A percentile compares a stretch with the other conserved stretches of the same genome.
phyloP scores from a whole-genome alignment of 139 green algal genomes.

The Coelastrella sp. region DNA sequence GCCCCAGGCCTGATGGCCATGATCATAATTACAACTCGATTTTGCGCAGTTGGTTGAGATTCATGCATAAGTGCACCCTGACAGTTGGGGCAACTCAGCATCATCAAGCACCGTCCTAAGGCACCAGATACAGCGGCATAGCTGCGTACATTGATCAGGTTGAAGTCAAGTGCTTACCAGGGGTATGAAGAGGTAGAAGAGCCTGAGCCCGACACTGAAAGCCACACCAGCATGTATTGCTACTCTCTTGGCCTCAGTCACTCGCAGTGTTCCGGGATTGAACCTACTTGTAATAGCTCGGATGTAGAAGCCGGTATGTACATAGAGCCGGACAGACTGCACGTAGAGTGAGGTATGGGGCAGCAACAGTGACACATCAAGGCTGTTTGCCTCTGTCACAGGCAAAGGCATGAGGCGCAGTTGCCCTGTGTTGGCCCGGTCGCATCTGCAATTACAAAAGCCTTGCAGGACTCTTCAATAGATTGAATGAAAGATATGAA shows the following conservation, averaged over 20 bases:
- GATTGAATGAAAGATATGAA: no score
- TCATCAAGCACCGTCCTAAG: background rate
- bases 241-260: slow-evolving; percentile 37
- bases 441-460: no score
- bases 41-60: no score
- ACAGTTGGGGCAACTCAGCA: background rate
- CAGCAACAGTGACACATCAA: background rate
- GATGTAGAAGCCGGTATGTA: slow-evolving; percentile 46
- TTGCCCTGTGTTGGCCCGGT: no score
- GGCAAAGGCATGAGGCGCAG: background rate
- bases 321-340: slow-evolving; percentile 37
- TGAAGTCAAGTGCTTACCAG: slow-evolving; percentile 8
- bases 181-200: slow-evolving; percentile 47
- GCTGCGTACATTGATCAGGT: background rate
- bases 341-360: background rate
- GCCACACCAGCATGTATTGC: slow-evolving; percentile 43
- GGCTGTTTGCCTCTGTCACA: background rate
- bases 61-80: no score
- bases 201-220: slow-evolving; percentile 39
- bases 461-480: no score
- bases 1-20: no score
- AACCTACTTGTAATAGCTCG: slow-evolving; percentile 19
- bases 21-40: no score
- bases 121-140: background rate
- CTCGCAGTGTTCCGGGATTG: slow-evolving; percentile 34